These are phyloP conservation scores for Pascua sp. DNA, from an alignment of 1,284 basidiomycete genomes.

Conservation along the genomic window DNA sequence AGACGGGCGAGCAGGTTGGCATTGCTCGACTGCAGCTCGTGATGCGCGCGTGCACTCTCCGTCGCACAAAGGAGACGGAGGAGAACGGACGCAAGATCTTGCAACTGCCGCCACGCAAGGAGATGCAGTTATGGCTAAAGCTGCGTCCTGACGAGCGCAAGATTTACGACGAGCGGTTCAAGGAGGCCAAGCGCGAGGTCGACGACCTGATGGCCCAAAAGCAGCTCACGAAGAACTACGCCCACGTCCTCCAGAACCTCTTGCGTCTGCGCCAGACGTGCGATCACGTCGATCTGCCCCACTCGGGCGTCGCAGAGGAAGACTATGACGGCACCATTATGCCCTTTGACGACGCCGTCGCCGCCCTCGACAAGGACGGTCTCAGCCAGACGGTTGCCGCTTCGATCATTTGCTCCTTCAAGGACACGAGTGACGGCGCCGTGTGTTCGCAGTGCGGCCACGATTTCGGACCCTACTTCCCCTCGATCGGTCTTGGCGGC, in stretches of 20 bases:
- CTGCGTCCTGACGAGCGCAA: constrained; percentile 77
- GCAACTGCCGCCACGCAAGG: constrained; percentile 77
- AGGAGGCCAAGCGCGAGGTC: constrained; percentile 31
- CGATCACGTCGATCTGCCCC: constrained; percentile 88
- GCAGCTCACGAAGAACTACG: constrained; percentile 89
- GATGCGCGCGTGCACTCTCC: constrained; percentile 94
- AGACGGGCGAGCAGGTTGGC: constrained; percentile 85
- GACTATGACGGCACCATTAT: constrained; percentile 60
- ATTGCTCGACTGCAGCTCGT: constrained; percentile 91
- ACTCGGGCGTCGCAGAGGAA: constrained; percentile 50
- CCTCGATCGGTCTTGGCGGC: constrained; percentile 47
- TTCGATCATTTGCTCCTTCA: constrained; percentile 73
- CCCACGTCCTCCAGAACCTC: constrained; percentile 93
- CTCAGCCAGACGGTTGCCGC: constrained; percentile 69
- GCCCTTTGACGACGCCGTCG: constrained; percentile 69
- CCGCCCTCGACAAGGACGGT: constrained; percentile 75
- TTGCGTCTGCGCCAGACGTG: constrained; percentile 94
- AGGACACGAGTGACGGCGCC: constrained; percentile 73
- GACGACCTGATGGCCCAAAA: constrained; percentile 77
- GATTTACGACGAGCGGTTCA: constrained; percentile 80
- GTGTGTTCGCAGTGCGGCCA: constrained; percentile 80
- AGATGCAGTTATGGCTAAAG: constrained; percentile 78
- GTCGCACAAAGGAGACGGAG: constrained; percentile 88
- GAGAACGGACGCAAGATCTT: constrained; percentile 81
- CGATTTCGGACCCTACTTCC: constrained; percentile 63